These are phyloP conservation scores for Aspergillus sp. DNA, from an alignment of 2,329 filamentous ascomycete genomes.

Conservation along the genomic window DNA sequence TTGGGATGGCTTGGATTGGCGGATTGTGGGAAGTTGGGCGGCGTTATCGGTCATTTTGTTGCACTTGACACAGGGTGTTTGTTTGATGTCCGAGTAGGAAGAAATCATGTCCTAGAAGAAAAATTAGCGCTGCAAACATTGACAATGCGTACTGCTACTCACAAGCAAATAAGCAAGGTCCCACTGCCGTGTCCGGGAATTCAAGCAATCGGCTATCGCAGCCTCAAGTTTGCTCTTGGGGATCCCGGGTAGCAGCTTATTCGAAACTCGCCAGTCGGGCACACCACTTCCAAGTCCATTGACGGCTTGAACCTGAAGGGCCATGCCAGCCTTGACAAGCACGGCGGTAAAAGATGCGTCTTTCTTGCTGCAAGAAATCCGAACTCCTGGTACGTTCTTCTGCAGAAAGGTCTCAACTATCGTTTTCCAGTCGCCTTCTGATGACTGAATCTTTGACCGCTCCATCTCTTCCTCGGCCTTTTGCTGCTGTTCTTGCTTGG, in stretches of 20 bases:
- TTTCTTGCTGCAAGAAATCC: conserved; percentile 17
- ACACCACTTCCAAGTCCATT: conserved; percentile 10
- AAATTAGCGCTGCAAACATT: conserved; percentile 2
- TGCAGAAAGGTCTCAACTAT: conserved; percentile 28
- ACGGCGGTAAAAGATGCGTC: conserved; percentile 21
- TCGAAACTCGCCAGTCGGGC: conserved; percentile 31
- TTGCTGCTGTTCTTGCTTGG: conserved; percentile 18
- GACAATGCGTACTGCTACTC: conserved; percentile 9
- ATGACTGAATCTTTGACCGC: conserved; percentile 18
- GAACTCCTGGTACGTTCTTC: conserved; percentile 24
- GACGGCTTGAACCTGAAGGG: conserved; percentile 27
- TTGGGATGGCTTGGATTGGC: conserved; percentile 19
- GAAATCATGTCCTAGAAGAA: conserved; percentile 35
- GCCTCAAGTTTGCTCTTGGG: conserved; percentile 28
- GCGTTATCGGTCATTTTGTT: conserved; percentile 30
- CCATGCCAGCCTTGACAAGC: conserved; percentile 28
- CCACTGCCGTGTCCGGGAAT: conserved; percentile 32
- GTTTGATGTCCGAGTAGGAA: conserved; percentile 37
- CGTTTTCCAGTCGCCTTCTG: conserved; percentile 27
- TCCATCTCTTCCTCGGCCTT: conserved; percentile 26
- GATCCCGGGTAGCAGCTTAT: conserved; percentile 17
- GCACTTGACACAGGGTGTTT: conserved; percentile 35
- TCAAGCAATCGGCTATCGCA: conserved; percentile 30
- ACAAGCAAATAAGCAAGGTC: conserved; percentile 36
- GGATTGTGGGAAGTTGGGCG: conserved; percentile 37